Conservation (phyloP, 257 asterid genomes). For the Solanum paucissectum region DNA sequence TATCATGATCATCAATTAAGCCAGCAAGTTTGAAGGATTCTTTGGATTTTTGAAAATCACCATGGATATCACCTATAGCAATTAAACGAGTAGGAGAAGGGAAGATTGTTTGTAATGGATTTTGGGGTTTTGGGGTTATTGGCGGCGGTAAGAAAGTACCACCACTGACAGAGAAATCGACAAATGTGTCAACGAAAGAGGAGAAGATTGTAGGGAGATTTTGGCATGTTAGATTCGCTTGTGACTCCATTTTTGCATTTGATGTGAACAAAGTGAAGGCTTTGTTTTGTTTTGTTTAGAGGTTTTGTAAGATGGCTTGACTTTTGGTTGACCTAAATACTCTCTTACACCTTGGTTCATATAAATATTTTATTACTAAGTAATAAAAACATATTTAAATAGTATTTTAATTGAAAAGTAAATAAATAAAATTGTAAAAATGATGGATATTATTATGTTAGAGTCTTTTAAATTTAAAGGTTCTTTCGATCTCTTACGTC, state of each 20-base stretch:
- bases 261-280: background rate
- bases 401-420: no score
- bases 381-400: no score
- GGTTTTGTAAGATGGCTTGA: background rate
- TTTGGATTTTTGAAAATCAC: conserved; percentile 77
- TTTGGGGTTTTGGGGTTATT: background rate
- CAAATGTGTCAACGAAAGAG: conserved; percentile 63
- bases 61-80: conserved; percentile 92
- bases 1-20: conserved; percentile 43
- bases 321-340: background rate
- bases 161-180: conserved; percentile 89
- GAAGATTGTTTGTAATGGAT: conserved; percentile 39
- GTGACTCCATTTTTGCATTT: conserved; percentile 2
- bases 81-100: conserved; percentile 63
- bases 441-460: no score
- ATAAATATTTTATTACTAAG: no score
- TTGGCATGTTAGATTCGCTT: conserved; percentile 34
- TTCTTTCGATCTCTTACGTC: no score
- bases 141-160: conserved; percentile 60
- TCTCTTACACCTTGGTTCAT: no score
- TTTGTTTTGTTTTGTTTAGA: background rate
- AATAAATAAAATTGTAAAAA: no score
- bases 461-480: no score
- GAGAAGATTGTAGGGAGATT: conserved; percentile 49
- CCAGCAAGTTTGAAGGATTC: conserved; percentile 62